Conservation (phyloP, 2,329 filamentous ascomycete genomes). For the Penicillium brevicompactum region DNA sequence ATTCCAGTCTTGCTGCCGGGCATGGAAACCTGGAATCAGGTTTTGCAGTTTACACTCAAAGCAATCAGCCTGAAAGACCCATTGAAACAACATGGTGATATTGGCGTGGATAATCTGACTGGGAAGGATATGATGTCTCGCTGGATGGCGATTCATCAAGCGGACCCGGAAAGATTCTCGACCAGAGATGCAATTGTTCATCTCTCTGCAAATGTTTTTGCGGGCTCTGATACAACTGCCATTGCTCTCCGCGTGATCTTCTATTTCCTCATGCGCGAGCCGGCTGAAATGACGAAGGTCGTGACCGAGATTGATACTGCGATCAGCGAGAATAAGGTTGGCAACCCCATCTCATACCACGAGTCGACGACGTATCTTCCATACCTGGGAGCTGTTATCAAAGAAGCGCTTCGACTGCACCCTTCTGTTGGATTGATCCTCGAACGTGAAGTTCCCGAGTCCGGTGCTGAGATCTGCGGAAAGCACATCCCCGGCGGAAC, state of each 20-base stretch:
- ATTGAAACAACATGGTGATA: conserved; percentile 23
- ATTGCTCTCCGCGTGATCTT: conserved; percentile 35
- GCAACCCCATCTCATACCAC: conserved; percentile 25
- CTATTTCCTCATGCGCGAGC: conserved; percentile 34
- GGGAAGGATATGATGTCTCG: conserved; percentile 35
- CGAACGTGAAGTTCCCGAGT: conserved; percentile 26
- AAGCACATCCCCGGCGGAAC: conserved; percentile 29
- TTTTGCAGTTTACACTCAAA: background rate
- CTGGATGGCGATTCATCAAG: conserved; percentile 31
- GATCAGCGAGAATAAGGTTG: conserved; percentile 12
- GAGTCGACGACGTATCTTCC: conserved; percentile 28
- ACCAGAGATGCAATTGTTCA: conserved; percentile 33
- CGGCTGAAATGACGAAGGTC: conserved; percentile 41
- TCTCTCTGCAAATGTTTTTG: conserved; percentile 30
- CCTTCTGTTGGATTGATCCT: conserved; percentile 26
- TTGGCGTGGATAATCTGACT: conserved; percentile 18
- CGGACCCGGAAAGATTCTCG: conserved; percentile 30
- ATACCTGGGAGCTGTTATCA: conserved; percentile 34
- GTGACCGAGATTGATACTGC: conserved; percentile 50
- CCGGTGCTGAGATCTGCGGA: conserved; percentile 23
- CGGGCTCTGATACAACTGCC: conserved; percentile 40
- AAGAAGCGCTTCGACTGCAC: conserved; percentile 31
- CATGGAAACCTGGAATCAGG: background rate
- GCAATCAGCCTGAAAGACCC: background rate
- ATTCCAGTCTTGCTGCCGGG: background rate